These are phyloP conservation scores for Lactifluus volemus DNA, from an alignment of 768 basidiomycete genomes.

Conservation along the genomic window DNA sequence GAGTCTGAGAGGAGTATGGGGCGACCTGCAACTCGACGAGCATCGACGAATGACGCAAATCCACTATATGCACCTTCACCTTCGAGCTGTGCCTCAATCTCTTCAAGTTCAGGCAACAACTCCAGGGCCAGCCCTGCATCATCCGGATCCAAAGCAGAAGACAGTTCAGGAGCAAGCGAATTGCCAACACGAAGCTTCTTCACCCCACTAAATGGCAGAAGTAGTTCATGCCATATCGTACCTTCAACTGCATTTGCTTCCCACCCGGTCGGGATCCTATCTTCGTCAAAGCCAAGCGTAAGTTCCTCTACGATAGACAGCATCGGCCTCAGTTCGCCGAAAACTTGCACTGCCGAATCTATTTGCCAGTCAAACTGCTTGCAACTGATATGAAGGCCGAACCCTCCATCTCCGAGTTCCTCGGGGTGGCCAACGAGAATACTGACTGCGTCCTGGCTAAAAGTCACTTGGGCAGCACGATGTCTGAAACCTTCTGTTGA, in stretches of 20 bases:
- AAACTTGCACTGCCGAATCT: background rate
- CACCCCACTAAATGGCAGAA: background rate
- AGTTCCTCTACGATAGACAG: background rate
- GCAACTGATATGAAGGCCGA: background rate
- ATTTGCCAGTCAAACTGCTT: conserved; percentile 4
- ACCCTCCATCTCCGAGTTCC: background rate
- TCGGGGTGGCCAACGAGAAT: background rate
- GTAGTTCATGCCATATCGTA: background rate
- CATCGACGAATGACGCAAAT: background rate
- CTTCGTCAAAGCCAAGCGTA: background rate
- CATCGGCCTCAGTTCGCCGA: background rate
- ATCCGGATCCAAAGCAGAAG: background rate
- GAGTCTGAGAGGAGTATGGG: background rate
- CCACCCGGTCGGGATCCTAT: background rate
- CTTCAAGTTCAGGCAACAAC: background rate
- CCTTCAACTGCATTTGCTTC: background rate
- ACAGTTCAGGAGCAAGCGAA: background rate
- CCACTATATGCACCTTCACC: background rate
- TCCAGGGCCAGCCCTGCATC: background rate
- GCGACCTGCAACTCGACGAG: background rate
- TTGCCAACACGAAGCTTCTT: background rate
- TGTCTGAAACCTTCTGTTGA: background rate
- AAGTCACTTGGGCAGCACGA: background rate
- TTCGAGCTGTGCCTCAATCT: background rate
- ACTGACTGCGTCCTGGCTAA: background rate